Evolutionary conservation across 2,329 filamentous ascomycete species (phyloP).

Genomic region (Exophiala spinifera): DNA sequence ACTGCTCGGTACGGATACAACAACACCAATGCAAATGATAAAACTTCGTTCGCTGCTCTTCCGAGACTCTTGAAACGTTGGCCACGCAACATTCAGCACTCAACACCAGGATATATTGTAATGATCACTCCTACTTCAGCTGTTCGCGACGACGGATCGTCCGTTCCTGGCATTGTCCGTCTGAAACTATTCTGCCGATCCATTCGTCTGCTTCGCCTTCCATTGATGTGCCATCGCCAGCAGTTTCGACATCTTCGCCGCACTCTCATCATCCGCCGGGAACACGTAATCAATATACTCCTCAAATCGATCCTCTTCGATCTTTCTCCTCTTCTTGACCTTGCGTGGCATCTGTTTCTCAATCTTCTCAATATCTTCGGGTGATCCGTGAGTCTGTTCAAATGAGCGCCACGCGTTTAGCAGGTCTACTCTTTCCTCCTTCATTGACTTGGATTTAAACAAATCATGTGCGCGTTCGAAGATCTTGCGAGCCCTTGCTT

Average conservation of each 20-base stretch:
- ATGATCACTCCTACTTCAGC: not conserved
- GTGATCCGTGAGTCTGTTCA: conserved; percentile 76
- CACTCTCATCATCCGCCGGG: conserved; percentile 87
- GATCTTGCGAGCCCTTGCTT: conserved; percentile 73
- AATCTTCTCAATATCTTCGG: conserved; percentile 74
- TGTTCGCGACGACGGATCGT: too few species aligned
- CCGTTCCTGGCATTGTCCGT: too few species aligned
- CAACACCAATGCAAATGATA: too few species aligned
- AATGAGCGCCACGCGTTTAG: conserved; percentile 92
- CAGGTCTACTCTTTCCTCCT: conserved; percentile 86
- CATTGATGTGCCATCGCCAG: conserved; percentile 82
- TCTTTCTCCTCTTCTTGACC: conserved; percentile 79
- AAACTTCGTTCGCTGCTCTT: too few species aligned
- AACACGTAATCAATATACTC: conserved; percentile 98
- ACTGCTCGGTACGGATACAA: too few species aligned
- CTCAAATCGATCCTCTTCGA: conserved; percentile 91
- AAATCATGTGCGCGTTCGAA: conserved; percentile 82
- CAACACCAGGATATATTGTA: too few species aligned
- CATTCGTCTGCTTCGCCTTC: conserved; percentile 60
- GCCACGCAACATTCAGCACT: too few species aligned
- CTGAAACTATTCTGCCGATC: conserved; percentile 11
- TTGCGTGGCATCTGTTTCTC: conserved; percentile 90
- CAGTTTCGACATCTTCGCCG: conserved; percentile 77
- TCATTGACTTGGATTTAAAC: conserved; percentile 86
- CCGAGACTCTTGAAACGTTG: too few species aligned